Evolutionary conservation across 352 stramenopile genomes (phyloP).

Genomic region (Saprolegnia parasitica): DNA sequence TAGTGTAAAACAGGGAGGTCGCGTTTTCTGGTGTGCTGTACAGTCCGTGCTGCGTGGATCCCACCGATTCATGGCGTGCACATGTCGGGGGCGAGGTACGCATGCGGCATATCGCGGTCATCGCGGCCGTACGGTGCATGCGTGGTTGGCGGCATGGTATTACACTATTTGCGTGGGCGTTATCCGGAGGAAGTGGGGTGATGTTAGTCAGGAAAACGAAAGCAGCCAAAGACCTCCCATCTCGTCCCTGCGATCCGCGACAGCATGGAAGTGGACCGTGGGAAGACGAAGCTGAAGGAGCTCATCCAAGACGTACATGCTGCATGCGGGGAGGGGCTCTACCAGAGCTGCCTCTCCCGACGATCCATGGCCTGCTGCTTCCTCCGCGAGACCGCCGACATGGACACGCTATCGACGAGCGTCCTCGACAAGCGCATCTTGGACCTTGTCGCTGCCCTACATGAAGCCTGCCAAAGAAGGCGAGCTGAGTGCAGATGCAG

Average conservation of each 20-base stretch:
- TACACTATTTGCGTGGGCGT: not conserved
- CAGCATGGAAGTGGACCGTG: constrained; percentile 13
- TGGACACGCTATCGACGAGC: not conserved
- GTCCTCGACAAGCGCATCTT: not conserved
- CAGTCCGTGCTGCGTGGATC: too few species aligned
- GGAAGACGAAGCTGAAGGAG: constrained; percentile 19
- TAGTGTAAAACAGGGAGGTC: too few species aligned
- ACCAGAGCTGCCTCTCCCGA: constrained; percentile 13
- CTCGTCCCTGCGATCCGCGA: not conserved
- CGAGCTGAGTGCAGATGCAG: not conserved
- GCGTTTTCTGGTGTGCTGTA: too few species aligned
- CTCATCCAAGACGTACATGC: constrained; percentile 16
- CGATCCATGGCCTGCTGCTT: constrained; percentile 20
- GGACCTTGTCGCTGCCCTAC: not conserved
- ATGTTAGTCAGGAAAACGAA: not conserved
- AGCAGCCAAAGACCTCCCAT: not conserved
- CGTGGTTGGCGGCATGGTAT: not conserved
- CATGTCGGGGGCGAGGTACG: too few species aligned
- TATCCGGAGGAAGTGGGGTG: not conserved
- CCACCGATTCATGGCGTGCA: too few species aligned
- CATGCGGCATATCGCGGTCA: too few species aligned
- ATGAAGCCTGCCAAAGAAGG: not conserved
- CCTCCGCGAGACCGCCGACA: not conserved
- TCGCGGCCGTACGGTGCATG: too few species aligned
- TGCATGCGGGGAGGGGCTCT: constrained; percentile 7